Evolutionary conservation across 108 stramenopile genomes (phyloP).

Genomic region (Fragilariopsis cylindrus): DNA sequence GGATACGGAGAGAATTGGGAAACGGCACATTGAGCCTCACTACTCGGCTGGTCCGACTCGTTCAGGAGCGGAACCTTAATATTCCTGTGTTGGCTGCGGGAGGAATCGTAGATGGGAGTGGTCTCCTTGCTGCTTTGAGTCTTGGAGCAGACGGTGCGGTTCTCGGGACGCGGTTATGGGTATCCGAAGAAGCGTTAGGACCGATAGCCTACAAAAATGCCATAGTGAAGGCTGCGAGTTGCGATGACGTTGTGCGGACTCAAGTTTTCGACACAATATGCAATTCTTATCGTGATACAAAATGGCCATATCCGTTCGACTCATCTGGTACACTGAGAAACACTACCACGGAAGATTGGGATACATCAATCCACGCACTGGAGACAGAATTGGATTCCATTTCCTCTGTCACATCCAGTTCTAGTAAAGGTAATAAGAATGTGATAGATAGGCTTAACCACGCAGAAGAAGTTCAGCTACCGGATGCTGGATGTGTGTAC

Average conservation of each 20-base stretch:
- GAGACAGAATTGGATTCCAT: constrained; percentile 19
- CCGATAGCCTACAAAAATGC: constrained; percentile 39
- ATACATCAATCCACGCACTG: constrained; percentile 40
- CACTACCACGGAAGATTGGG: constrained; percentile 59
- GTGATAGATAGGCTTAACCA: constrained; percentile 7
- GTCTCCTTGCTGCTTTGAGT: constrained; percentile 61
- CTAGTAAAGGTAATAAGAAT: neutral
- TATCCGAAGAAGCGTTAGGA: constrained; percentile 59
- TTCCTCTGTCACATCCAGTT: neutral
- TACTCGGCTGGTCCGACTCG: constrained; percentile 42
- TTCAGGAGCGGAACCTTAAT: constrained; percentile 3
- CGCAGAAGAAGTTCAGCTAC: constrained; percentile 36
- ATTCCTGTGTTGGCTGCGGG: constrained; percentile 72
- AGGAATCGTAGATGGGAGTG: constrained; percentile 71
- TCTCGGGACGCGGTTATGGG: constrained; percentile 78
- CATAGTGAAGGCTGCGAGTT: constrained; percentile 43
- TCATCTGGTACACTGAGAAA: constrained; percentile 68
- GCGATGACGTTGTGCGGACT: constrained; percentile 74
- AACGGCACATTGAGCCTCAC: constrained; percentile 62
- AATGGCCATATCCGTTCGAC: constrained; percentile 73
- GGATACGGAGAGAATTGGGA: constrained; percentile 65
- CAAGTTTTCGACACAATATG: constrained; percentile 64
- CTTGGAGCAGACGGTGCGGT: constrained; percentile 75
- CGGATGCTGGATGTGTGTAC: constrained; percentile 29
- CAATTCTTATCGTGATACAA: constrained; percentile 39